These are phyloP conservation scores for Flaveria sonorensis DNA, from an alignment of 129 eudicot genomes.

Conservation along the genomic window DNA sequence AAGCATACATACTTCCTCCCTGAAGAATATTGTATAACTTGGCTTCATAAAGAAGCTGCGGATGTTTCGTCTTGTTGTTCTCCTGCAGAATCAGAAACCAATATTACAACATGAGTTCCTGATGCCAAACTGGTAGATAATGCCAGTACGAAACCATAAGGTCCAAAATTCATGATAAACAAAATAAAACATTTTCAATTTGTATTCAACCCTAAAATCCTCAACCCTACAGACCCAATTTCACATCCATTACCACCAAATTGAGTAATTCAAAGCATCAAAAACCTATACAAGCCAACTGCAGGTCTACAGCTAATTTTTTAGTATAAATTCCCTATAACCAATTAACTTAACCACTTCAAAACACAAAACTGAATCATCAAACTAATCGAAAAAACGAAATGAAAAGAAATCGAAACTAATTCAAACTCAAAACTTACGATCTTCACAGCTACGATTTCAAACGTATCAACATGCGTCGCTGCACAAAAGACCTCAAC, in stretches of 20 bases:
- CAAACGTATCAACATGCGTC: slow-evolving; percentile 85
- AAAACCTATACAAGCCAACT: not conserved
- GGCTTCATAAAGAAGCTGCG: slow-evolving; percentile 93
- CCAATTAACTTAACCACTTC: slow-evolving; percentile 5
- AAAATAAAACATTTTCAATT: not conserved
- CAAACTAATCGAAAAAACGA: not conserved
- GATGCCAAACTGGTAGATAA: not conserved
- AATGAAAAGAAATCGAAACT: slow-evolving; percentile 1
- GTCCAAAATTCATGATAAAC: slow-evolving; percentile 4
- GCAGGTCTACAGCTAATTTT: not conserved
- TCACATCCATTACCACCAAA: slow-evolving; percentile 16
- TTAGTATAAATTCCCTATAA: not conserved
- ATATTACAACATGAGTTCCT: not conserved
- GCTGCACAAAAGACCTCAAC: slow-evolving; percentile 57
- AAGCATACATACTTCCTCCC: slow-evolving; percentile 85
- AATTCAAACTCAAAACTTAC: slow-evolving; percentile 48
- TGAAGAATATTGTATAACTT: slow-evolving; percentile 83
- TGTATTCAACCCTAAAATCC: slow-evolving; percentile 24
- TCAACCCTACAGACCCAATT: slow-evolving; percentile 2
- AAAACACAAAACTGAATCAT: not conserved
- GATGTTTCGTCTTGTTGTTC: slow-evolving; percentile 86
- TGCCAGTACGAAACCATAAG: not conserved
- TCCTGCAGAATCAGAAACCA: slow-evolving; percentile 54
- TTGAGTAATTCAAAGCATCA: slow-evolving; percentile 14
- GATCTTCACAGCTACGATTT: slow-evolving; percentile 95